Conservation (phyloP, 306 rosid genomes). For the Trifolium subterraneum region DNA sequence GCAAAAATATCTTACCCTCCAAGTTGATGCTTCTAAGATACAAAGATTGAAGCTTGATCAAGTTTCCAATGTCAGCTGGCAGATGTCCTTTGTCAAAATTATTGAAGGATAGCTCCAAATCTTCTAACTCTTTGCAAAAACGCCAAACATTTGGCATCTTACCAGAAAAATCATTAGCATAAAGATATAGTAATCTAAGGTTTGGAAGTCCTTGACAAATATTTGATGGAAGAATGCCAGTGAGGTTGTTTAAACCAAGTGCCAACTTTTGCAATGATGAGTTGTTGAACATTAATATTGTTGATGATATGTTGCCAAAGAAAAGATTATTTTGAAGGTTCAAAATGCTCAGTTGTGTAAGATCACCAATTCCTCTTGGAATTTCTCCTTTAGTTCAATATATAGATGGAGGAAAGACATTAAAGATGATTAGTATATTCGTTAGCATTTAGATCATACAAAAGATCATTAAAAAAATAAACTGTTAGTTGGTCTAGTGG, state of each 20-base stretch:
- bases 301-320: constrained; percentile 13
- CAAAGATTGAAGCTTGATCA: constrained; percentile 16
- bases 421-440: too few species aligned
- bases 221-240: constrained; percentile 32
- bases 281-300: constrained; percentile 16
- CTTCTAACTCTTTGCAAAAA: constrained; percentile 26
- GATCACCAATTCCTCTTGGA: constrained; percentile 32
- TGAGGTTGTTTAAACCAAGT: constrained; percentile 15
- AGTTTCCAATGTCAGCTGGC: constrained; percentile 33
- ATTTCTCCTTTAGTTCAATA: constrained; percentile 31
- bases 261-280: constrained; percentile 1
- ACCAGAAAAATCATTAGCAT: constrained; percentile 14
- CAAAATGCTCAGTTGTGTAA: not conserved
- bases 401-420: not conserved
- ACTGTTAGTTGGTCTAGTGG: too few species aligned
- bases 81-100: constrained; percentile 8
- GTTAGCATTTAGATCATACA: too few species aligned
- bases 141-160: constrained; percentile 23
- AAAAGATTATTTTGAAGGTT: not conserved
- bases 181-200: not conserved
- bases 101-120: not conserved
- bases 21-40: not conserved
- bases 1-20: constrained; percentile 8
- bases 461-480: too few species aligned
- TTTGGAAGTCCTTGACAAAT: constrained; percentile 36